Evolutionary conservation across 805 yeast genomes (phyloP).

Genomic region (Sungouiella thailandica): DNA sequence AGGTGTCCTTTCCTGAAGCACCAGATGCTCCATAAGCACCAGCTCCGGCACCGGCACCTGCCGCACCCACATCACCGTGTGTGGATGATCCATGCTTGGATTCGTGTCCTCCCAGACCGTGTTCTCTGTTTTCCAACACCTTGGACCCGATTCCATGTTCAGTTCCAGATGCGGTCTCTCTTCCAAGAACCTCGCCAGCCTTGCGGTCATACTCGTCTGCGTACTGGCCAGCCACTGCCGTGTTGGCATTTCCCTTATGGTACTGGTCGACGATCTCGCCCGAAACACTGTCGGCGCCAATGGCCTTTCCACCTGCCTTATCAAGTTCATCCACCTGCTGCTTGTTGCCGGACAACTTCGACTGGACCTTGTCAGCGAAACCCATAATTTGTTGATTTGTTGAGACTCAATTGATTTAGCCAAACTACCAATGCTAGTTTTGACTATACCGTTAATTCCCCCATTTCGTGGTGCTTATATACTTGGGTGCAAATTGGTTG

Average conservation of each 20-base stretch:
- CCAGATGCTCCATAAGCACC: slow-evolving; percentile 9
- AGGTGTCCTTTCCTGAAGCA: slow-evolving; percentile 12
- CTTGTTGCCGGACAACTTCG: slow-evolving; percentile 24
- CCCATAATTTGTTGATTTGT: slow-evolving; percentile 22
- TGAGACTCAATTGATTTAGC: no score
- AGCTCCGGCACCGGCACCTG: slow-evolving; percentile 7
- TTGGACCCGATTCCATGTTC: slow-evolving; percentile 26
- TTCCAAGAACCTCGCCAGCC: slow-evolving; percentile 13
- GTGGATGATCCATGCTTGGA: slow-evolving; percentile 6
- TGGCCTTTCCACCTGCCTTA: slow-evolving; percentile 26
- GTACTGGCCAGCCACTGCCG: slow-evolving; percentile 25
- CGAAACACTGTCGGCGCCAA: slow-evolving; percentile 24
- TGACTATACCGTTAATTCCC: no score
- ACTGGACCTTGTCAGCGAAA: slow-evolving; percentile 30
- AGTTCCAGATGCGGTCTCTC: slow-evolving; percentile 15
- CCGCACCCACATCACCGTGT: slow-evolving; percentile 8
- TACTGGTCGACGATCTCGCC: slow-evolving; percentile 25
- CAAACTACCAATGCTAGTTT: no score
- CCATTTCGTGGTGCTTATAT: no score
- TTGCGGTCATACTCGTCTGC: slow-evolving; percentile 25
- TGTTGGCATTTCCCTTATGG: slow-evolving; percentile 25
- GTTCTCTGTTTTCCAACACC: slow-evolving; percentile 13
- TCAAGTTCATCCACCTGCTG: slow-evolving; percentile 24
- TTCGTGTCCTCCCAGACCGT: slow-evolving; percentile 2
- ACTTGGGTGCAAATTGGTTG: not conserved